These are phyloP conservation scores for Citrus medica DNA, from an alignment of 345 rosid species.

Conservation along the genomic window DNA sequence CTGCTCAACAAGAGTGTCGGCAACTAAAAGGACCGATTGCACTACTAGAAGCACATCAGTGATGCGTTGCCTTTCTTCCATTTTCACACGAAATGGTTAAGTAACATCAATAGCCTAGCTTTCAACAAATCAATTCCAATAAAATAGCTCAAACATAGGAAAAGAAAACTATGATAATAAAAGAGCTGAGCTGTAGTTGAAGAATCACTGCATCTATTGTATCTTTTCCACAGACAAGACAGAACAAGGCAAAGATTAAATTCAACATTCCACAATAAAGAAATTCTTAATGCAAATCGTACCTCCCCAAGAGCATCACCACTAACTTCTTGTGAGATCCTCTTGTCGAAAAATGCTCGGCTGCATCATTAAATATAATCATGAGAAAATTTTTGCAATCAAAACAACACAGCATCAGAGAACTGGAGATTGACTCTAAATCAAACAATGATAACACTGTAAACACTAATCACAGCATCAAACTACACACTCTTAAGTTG, in stretches of 20 bases:
- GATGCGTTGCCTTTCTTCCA: background rate
- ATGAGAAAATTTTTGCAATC: background rate
- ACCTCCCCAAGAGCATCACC: conserved; percentile 89
- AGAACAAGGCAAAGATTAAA: background rate
- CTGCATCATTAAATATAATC: conserved; percentile 25
- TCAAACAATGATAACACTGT: too few species aligned
- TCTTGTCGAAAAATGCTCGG: conserved; percentile 77
- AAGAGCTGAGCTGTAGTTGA: too few species aligned
- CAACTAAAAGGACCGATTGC: background rate
- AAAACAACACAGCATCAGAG: background rate
- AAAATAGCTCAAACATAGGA: background rate
- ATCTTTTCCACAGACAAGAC: background rate
- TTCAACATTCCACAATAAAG: background rate
- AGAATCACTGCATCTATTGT: too few species aligned
- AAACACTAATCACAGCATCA: background rate
- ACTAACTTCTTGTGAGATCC: conserved; percentile 82
- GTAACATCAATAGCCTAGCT: background rate
- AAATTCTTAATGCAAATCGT: background rate
- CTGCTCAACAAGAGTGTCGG: background rate
- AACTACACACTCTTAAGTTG: background rate
- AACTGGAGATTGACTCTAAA: background rate
- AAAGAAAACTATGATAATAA: background rate
- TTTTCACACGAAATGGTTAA: background rate
- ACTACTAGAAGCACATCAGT: background rate
- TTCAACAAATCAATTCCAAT: background rate